Evolutionary conservation across 2,329 filamentous ascomycete species (phyloP), one percentile per base, ranked within the genome.

Genomic region (Diaporthe longicolla): DNA sequence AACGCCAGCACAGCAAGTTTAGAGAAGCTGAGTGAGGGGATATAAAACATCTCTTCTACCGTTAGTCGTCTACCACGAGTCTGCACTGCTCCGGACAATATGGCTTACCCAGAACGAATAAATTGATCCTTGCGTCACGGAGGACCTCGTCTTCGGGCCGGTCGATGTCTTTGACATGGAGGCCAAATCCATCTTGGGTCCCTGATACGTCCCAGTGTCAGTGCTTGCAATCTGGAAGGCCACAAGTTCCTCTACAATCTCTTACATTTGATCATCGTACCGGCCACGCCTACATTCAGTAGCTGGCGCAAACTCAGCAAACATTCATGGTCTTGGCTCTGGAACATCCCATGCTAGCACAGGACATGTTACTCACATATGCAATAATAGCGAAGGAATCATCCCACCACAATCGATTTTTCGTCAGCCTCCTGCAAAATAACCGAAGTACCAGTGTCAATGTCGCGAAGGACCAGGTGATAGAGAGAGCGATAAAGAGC

Each of bases 351-450:
- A 7, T 19, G 29, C 21, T n/a, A 52, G 21, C 5, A 48, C 24
- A 9, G n/a, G 59, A 7, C 21, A 48, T 4, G 19, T 7, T 48
- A 2, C 63, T 66, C 29, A 66, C 45, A 17, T 66, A 66, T 66
- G 63, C 63, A 48, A 66, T 66, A 8, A 66, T 37, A 3, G 45
- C 63, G 19, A 66, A 52, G 8, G n/a, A 66, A 52, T 66, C 63
- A 2, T 66, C 63, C 63, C 63, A 66, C 63, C 63, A 66, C 45
- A 66, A n/a, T 32, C 63, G 29, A n/a, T 66, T 66, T 21, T 52
- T 66, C 7, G 45, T 66, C 15, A 66, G 21, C 43, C 63, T 17
- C 15, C 63, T 35, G 63, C 63, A 66, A 4, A 66, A 3, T 1
- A 66, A 17, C 0, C 63, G 63, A 21, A 66, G 45, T n/a, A 66